Evolutionary conservation across 139 green algal species (phyloP).

Genomic region (Chlorella sp.): DNA sequence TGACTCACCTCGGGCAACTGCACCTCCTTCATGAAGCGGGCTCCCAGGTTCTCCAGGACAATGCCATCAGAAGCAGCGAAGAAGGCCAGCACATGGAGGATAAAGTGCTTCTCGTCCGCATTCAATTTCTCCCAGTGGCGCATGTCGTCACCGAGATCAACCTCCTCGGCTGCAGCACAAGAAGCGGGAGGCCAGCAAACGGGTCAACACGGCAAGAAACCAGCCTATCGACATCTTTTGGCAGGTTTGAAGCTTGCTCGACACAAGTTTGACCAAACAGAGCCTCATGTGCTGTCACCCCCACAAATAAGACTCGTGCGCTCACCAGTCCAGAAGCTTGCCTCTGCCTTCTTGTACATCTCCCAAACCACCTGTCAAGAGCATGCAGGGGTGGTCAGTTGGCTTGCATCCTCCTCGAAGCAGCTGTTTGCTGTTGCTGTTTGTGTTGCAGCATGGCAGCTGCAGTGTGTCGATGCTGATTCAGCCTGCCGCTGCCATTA

Average conservation of each 20-base stretch:
- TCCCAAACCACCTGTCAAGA: conserved; percentile 86
- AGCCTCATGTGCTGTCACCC: too few species aligned
- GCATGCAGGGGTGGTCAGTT: conserved; percentile 15
- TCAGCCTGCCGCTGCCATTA: too few species aligned
- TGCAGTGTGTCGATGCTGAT: too few species aligned
- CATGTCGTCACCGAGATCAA: conserved; percentile 89
- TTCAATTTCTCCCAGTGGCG: conserved; percentile 89
- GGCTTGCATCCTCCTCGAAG: neutral
- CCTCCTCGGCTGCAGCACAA: conserved; percentile 76
- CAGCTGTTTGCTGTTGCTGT: too few species aligned
- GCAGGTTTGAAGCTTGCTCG: too few species aligned
- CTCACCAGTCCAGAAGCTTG: conserved; percentile 91
- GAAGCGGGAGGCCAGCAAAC: neutral
- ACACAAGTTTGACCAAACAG: too few species aligned
- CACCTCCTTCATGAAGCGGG: conserved; percentile 92
- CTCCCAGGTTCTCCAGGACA: conserved; percentile 90
- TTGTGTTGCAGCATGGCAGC: too few species aligned
- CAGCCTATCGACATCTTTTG: too few species aligned
- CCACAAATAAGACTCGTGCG: too few species aligned
- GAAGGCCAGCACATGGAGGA: conserved; percentile 95
- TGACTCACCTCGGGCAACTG: conserved; percentile 59
- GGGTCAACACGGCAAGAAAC: too few species aligned
- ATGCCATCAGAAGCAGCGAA: conserved; percentile 97
- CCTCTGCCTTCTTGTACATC: conserved; percentile 96
- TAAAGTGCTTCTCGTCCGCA: conserved; percentile 89